Percentiles rank a stretch among this genome's conserved stretches.
Conservation (phyloP, 148 eudicot genomes). For the Diospyros kaki region DNA sequence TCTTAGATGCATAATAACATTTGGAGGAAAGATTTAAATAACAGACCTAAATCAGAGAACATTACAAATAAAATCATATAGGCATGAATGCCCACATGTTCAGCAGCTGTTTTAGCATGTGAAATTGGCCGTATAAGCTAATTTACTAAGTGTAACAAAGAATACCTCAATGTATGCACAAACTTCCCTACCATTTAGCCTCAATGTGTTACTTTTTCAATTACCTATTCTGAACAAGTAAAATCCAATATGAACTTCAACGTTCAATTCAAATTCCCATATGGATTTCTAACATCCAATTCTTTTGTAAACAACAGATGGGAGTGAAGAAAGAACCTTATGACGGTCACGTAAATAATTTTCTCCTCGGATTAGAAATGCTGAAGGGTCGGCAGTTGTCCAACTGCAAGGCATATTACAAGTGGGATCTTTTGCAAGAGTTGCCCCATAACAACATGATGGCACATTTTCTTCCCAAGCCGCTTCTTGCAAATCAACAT, state of each 20-base stretch:
- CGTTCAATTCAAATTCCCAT: too few relatives aligned
- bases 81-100: neutral
- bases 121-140: neutral
- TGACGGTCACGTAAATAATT: conserved; percentile 43
- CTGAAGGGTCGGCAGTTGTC: conserved; percentile 53
- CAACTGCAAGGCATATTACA: conserved; percentile 51
- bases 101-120: neutral
- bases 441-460: conserved; percentile 39
- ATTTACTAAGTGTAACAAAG: neutral
- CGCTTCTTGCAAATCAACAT: conserved; percentile 44
- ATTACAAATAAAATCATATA: neutral
- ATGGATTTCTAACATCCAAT: neutral
- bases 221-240: neutral
- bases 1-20: too few relatives aligned
- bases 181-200: neutral
- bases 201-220: neutral
- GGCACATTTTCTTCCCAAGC: conserved; percentile 33
- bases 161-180: neutral
- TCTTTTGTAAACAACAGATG: neutral
- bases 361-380: conserved; percentile 58
- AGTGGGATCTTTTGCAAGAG: conserved; percentile 50
- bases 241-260: neutral
- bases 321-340: conserved; percentile 38
- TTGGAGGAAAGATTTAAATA: neutral
- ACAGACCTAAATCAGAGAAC: neutral